phyloP scores from a whole-genome alignment of 306 rosid genomes.

The Geum urbanum region DNA sequence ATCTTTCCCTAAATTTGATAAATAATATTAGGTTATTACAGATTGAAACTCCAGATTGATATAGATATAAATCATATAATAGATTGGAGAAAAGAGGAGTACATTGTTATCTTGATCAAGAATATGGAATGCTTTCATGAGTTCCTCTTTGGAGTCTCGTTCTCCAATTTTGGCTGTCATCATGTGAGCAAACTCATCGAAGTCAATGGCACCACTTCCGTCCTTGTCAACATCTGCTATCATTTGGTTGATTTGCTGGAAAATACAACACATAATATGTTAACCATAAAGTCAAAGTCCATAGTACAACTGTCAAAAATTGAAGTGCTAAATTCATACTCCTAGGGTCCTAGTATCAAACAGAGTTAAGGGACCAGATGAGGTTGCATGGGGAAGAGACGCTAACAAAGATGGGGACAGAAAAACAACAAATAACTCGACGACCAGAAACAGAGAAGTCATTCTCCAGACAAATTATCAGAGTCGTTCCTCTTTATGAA shows the following conservation, averaged over 20 bases:
- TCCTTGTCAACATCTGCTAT: slow-evolving; percentile 61
- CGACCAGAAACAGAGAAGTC: neutral
- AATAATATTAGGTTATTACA: slow-evolving; percentile 17
- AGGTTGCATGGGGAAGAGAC: neutral
- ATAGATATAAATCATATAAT: neutral
- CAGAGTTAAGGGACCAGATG: neutral
- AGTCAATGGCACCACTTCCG: slow-evolving; percentile 31
- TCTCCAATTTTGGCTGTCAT: slow-evolving; percentile 50
- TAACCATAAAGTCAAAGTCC: slow-evolving; percentile 21
- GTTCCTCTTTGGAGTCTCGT: too few species aligned
- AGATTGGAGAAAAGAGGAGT: slow-evolving; percentile 11
- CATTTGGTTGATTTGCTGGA: slow-evolving; percentile 89
- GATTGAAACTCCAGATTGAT: neutral
- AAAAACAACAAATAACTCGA: neutral
- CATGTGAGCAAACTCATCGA: slow-evolving; percentile 88
- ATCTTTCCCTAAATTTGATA: slow-evolving; percentile 65
- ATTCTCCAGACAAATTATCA: neutral
- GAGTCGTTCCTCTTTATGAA: neutral
- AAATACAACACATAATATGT: slow-evolving; percentile 24
- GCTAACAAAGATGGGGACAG: neutral
- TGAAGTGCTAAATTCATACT: neutral
- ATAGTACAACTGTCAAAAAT: neutral
- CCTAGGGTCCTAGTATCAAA: neutral
- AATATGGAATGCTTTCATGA: slow-evolving; percentile 80
- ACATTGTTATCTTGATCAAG: slow-evolving; percentile 83